Evolutionary conservation across 148 eudicot genomes (phyloP).

Genomic region (Spergularia marina): DNA sequence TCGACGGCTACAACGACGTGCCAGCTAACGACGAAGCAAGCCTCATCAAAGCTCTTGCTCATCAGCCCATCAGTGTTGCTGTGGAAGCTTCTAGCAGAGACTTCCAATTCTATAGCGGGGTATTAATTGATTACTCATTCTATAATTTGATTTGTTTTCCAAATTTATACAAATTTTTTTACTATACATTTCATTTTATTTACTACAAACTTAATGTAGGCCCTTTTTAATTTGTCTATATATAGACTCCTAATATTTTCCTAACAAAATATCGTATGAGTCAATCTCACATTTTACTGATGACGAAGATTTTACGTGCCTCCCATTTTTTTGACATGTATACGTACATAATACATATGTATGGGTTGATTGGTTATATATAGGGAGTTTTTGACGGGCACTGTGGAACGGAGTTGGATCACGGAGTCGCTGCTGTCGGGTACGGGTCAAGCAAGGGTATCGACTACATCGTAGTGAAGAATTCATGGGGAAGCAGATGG

Average conservation of each 20-base stretch:
- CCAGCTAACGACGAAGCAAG: slow-evolving; percentile 70
- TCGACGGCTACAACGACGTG: slow-evolving; percentile 84
- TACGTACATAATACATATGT: not conserved
- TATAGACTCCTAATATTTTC: too few species aligned
- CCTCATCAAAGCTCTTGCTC: slow-evolving; percentile 85
- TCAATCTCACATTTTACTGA: too few species aligned
- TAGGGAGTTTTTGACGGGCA: slow-evolving; percentile 97
- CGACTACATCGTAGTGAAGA: slow-evolving; percentile 87
- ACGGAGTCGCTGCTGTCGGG: slow-evolving; percentile 94
- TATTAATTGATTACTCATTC: slow-evolving; percentile 17
- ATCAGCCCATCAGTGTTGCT: slow-evolving; percentile 94
- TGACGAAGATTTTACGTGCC: too few species aligned
- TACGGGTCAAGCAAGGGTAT: slow-evolving; percentile 70
- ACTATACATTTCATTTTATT: too few species aligned
- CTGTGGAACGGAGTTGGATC: slow-evolving; percentile 85
- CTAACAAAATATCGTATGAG: too few species aligned
- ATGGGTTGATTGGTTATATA: slow-evolving; percentile 3
- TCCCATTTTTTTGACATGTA: not conserved
- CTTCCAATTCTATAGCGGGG: slow-evolving; percentile 99
- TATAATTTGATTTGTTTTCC: too few species aligned
- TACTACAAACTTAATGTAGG: too few species aligned
- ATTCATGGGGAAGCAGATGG: slow-evolving; percentile 97
- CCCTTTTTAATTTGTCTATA: too few species aligned
- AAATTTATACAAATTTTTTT: too few species aligned
- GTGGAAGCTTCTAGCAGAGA: slow-evolving; percentile 88